phyloP scores from a whole-genome alignment of 2,329 filamentous ascomycete species.

The Capronia americana region DNA sequence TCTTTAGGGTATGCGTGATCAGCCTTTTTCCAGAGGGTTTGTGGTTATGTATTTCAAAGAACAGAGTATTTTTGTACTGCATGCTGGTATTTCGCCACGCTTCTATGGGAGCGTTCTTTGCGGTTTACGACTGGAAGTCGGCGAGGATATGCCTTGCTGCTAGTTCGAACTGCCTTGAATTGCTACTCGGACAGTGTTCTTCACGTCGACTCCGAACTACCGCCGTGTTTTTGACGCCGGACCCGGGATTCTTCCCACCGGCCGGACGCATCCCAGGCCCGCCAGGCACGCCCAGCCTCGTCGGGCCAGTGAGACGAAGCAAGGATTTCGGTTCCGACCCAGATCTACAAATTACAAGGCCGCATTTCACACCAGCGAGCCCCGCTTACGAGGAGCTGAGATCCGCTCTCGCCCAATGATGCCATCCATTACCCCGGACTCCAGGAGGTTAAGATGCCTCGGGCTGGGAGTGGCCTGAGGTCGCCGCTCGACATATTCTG shows the following conservation, averaged over 20 bases:
- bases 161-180: too few species aligned
- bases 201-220: not conserved
- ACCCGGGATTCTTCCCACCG: not conserved
- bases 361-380: not conserved
- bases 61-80: too few species aligned
- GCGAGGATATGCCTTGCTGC: not conserved
- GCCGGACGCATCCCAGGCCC: not conserved
- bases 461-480: not conserved
- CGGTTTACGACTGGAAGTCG: not conserved
- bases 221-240: not conserved
- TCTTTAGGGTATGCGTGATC: constrained; percentile 54
- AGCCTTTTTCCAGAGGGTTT: too few species aligned
- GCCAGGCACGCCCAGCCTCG: not conserved
- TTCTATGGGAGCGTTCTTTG: not conserved
- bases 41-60: too few species aligned
- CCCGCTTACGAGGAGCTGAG: not conserved
- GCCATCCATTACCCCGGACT: constrained; percentile 14
- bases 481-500: not conserved
- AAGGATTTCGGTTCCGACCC: not conserved
- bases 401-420: not conserved
- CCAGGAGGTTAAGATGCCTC: not conserved
- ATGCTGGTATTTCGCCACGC: not conserved
- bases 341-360: not conserved
- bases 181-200: not conserved
- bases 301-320: not conserved